Evolutionary conservation across 352 stramenopile species (phyloP), one percentile per base, ranked within the genome.

Genomic region (Phytophthora citricola): DNA sequence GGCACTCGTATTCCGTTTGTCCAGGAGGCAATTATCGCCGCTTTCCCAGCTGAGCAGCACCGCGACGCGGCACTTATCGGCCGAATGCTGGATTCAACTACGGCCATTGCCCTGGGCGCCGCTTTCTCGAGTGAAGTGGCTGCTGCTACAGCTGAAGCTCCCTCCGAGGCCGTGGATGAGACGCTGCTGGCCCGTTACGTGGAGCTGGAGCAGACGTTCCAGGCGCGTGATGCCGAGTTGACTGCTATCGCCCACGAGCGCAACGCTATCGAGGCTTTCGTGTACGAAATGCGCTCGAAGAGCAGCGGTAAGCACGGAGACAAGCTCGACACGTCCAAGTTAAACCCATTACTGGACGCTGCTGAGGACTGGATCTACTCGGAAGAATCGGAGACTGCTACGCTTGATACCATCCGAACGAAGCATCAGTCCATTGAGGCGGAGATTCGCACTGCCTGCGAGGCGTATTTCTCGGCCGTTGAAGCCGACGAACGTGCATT

Each of bases 351-450:
- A 3, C 66, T 98, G 38, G 83, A 94, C 14, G 88, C 81, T 10
- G 86, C 91, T 7, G 90, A 97, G 54, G 87, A 98, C 64, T 98
- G 92, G 92, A 92, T 98, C 32, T 97, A 96, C 76, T 94, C 85
- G 54, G 90, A 97, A 29, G 87, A 97, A 59, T 80, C 88, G 0
- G 85, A 97, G 59, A 60, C 75, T 44, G 90, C 86, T 38, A 87
- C 82, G 15, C 74, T 96, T 47, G 70, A 85, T 9, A 34, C 31
- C 12, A 75, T 94, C 12, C 76, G 63, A 14, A 38, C 66, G 10
- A 90, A 90, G 59, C 81, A 79, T 44, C 39, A 75, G 61, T 74
- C 79, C 63, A 86, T 95, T 41, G 76, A 87, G 53, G 52, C 58
- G 8, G 71, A 91, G 51, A 78, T 95, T 47, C 65, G 73, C 14